Evolutionary conservation across 2,329 filamentous ascomycete species (phyloP), one percentile per base, ranked within the genome.

Genomic region (Penicillium italicum): DNA sequence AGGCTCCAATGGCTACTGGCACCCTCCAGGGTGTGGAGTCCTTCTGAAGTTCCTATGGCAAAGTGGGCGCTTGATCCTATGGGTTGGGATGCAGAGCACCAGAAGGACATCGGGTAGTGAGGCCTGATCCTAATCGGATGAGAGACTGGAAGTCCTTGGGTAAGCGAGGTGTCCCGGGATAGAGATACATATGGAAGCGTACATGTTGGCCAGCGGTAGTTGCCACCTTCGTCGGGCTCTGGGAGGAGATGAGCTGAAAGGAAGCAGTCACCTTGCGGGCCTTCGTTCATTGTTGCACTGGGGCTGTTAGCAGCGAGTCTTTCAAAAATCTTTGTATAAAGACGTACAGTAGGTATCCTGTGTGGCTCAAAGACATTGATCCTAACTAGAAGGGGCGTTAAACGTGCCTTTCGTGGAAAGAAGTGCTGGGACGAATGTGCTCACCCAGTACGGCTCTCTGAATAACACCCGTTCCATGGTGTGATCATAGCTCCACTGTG

Each of bases 51-150:
- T 4, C 74, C 74, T 31, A 76, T 62, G 28, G 72, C 72, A 43
- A 76, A 76, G 10, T 68, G 50, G 1, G 69, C 62, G 16, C 60
- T 68, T 16, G 61, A 56, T 4, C 66, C 62, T 22, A 57, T 58
- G 36, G 74, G 74, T 24, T 68, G 70, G 2, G 74, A 57, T 1
- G 72, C 67, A 3, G 72, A 74, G 47, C 69, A 74, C 71, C 72
- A 75, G 30, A 74, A 48, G 1, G 71, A 69, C 42, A 53, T 47
- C 7, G 18, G 63, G 59, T 31, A 62, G 56, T 47, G 22, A 4
- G 64, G 65, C 26, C 53, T 64, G 50, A 71, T 68, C 24, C 64
- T 63, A 4, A 66, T 65, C 1, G 68, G 65, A 40, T 69, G 68
- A 3, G 62, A 55, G 18, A 69, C 66, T 69, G 47, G 8, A 16